Base-by-base conservation (phyloP, 805 yeast genomes). In the Yarrowia sp. region DNA sequence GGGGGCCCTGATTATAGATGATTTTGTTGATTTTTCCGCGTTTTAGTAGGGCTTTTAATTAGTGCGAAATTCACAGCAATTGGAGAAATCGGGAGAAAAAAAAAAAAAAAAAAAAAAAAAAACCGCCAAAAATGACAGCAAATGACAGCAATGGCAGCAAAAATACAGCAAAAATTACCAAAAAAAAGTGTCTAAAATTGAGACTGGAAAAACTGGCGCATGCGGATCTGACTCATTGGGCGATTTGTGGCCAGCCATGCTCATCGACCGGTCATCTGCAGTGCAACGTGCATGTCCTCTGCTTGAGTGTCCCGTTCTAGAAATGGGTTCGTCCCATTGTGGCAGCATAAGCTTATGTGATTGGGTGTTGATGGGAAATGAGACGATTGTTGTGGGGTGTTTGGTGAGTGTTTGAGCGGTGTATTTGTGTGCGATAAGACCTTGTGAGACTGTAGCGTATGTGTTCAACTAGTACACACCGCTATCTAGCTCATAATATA, bases 321-420 rank as follows among this genome's bases (percentile, higher is more conserved):
- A 51, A 35, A 14, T 41, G 35, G 38, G 17, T 50, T 50, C 45
- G 28, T 65, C 58, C 58, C 58, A 39, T 66, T 58, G 66, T 42
- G 66, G 61, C 45, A 44, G 43, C 8, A 28, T 45, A 32, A 44
- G 53, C 41, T 22, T 60, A 22, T 60, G 32, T 60, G 64, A 45
- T 60, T 60, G 64, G 18, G 47, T n/a, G 15, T 8, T 14, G 15
- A n/a, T 10, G 22, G 15, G 6, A 31, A 6, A 7, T 13, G n/a
- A 11, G 39, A 39, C 6, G 2, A 11, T 44, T 31, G 31, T 33
- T 35, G 33, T 48, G 55, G 41, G n/a, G 35, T 8, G 48, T 11
- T 43, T 38, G 41, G 15, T 3, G 15, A 13, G 4, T 3, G 15
- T 2, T 4, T 13, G 15, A 13, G 15, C 8, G 41, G 4, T 14